These are phyloP conservation scores for Silene noctiflora DNA, from an alignment of 179 eudicot species.

Conservation along the genomic window DNA sequence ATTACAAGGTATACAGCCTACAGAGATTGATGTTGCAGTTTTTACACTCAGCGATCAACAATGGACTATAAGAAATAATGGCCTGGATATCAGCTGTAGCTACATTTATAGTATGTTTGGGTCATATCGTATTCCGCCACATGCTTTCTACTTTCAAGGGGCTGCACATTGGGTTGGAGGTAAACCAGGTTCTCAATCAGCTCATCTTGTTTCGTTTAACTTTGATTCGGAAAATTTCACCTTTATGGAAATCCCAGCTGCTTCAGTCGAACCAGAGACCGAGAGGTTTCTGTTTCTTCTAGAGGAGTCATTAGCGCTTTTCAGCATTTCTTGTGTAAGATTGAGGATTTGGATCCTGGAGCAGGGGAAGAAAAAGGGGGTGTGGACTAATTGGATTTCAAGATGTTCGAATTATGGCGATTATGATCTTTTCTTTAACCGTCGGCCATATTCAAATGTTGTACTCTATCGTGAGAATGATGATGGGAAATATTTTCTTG, in stretches of 20 bases:
- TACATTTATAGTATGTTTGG: too few relatives aligned
- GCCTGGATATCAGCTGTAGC: neutral
- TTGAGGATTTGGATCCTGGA: neutral
- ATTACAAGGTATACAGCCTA: too few relatives aligned
- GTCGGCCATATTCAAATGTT: too few relatives aligned
- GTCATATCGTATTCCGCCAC: neutral
- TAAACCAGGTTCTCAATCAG: neutral
- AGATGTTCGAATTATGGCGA: neutral
- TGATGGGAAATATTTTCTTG: too few relatives aligned
- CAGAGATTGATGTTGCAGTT: neutral
- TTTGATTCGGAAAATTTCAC: slow-evolving; percentile 4
- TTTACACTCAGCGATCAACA: neutral
- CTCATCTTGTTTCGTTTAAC: slow-evolving; percentile 14
- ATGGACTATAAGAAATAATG: neutral
- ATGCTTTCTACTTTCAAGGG: neutral
- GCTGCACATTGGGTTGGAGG: slow-evolving; percentile 1
- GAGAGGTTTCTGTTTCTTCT: neutral
- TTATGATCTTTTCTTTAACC: neutral
- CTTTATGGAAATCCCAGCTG: neutral
- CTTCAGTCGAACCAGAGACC: neutral
- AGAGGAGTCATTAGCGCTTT: neutral
- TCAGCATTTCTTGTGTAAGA: neutral
- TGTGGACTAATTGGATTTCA: neutral
- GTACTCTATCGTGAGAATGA: too few relatives aligned
- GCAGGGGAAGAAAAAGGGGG: neutral